Evolutionary conservation across 1,139 yeast species (phyloP), one percentile per base, ranked within the genome.

Genomic region (Yamadazyma dendronema): DNA sequence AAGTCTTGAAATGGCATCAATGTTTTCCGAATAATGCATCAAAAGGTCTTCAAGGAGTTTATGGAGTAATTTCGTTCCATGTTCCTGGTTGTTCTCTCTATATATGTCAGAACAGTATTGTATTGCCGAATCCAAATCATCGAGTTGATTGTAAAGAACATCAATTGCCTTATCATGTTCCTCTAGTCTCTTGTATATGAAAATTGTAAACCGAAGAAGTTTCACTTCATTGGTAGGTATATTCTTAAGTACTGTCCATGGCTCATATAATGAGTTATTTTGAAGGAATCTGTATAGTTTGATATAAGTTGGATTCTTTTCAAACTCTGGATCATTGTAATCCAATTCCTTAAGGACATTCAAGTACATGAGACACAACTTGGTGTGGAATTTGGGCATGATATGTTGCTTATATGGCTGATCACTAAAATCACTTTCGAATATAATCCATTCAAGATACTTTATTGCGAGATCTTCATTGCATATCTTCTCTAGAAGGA

Each of bases 141-240:
- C 62, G 33, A 88, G 59, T 30, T 81, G 79, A 39, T 73, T 71
- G 38, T 77, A 79, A 31, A 81, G 68, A 2, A 87, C 76, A 43
- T 77, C 77, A 19, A 92, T 65, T 0, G 90, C 82, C 35, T 78
- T 74, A 11, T 72, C 72, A 51, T 87, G 88, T 40, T 78, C 79
- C 1, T 79, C 82, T 31, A 84, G 57, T 43, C 77, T 70, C 30
- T 74, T 72, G 39, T 83, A 69, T 2, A 90, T 74, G 34, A 77
- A 71, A 0, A 87, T 78, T 30, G 79, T 72, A 34, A 85, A 60
- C 22, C 71, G 41, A 4, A 70, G 52, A 39, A 58, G 67, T 25
- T 52, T 54, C 29, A 61, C 65, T 28, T 65, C 62, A 10, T 58
- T 57, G 2, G 64, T 60, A 0, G 75, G 74, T 11, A 71, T 61